Percentiles rank a stretch among this genome's conserved stretches.
Evolutionary conservation across 805 yeast genomes (phyloP).

Genomic region (Metschnikowia vanudenii): DNA sequence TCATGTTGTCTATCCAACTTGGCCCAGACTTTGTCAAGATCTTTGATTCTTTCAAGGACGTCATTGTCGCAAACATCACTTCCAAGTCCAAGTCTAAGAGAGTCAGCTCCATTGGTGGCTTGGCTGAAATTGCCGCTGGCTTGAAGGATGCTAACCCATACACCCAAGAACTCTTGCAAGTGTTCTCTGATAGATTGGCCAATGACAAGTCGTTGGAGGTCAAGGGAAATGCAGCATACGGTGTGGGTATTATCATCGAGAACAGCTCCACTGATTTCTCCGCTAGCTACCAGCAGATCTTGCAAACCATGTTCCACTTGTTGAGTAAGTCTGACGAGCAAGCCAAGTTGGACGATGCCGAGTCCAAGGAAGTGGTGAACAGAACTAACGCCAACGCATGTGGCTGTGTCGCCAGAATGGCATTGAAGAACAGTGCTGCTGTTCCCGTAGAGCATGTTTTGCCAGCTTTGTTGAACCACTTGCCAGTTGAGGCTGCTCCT

Average conservation of each 20-base stretch:
- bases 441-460: constrained; percentile 75
- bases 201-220: constrained; percentile 82
- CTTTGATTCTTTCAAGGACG: constrained; percentile 69
- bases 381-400: constrained; percentile 91
- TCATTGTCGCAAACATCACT: constrained; percentile 54
- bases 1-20: constrained; percentile 70
- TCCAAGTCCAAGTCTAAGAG: constrained; percentile 71
- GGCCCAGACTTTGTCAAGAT: constrained; percentile 75
- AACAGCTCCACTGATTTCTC: constrained; percentile 56
- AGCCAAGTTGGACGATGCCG: constrained; percentile 58
- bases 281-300: constrained; percentile 62
- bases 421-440: constrained; percentile 63
- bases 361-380: constrained; percentile 72
- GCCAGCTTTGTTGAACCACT: constrained; percentile 70
- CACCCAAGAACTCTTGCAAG: constrained; percentile 65
- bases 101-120: constrained; percentile 80
- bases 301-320: constrained; percentile 75
- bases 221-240: constrained; percentile 93
- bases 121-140: constrained; percentile 84
- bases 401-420: constrained; percentile 95
- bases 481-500: constrained; percentile 83
- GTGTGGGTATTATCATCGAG: constrained; percentile 77
- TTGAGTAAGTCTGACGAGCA: constrained; percentile 63
- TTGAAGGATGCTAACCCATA: constrained; percentile 66
- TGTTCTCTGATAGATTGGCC: constrained; percentile 66